These are phyloP conservation scores for Vitis hybrid DNA, from an alignment of 177 flowering plant genomes.

Conservation along the genomic window DNA sequence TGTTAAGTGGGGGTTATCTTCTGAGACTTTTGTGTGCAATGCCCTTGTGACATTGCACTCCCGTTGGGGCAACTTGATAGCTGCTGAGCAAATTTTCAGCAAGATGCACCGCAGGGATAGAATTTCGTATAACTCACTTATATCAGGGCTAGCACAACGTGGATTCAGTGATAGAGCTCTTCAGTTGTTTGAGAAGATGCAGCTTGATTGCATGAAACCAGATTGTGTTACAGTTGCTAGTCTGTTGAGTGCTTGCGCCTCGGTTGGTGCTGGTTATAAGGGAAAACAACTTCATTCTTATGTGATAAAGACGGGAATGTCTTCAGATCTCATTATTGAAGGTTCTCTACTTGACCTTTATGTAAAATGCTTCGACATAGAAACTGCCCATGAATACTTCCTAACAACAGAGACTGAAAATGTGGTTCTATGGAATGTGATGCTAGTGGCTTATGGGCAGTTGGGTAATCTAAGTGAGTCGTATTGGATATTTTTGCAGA, in stretches of 20 bases:
- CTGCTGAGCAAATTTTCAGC: slow-evolving; percentile 43
- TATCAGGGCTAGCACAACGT: slow-evolving; percentile 50
- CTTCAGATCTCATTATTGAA: slow-evolving; percentile 49
- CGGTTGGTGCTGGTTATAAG: slow-evolving; percentile 30
- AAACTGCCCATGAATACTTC: slow-evolving; percentile 46
- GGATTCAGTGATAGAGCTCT: slow-evolving; percentile 44
- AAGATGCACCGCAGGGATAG: slow-evolving; percentile 39
- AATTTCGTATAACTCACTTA: slow-evolving; percentile 51
- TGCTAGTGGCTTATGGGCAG: slow-evolving; percentile 61
- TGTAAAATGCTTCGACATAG: slow-evolving; percentile 50
- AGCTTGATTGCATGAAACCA: slow-evolving; percentile 37
- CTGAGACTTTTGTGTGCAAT: slow-evolving; percentile 52
- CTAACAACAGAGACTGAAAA: slow-evolving; percentile 38
- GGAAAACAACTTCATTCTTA: slow-evolving; percentile 53
- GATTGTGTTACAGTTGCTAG: slow-evolving; percentile 53
- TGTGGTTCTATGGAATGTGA: slow-evolving; percentile 64
- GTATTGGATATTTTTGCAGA: slow-evolving; percentile 30
- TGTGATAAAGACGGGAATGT: slow-evolving; percentile 48
- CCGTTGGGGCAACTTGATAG: slow-evolving; percentile 29
- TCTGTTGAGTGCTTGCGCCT: slow-evolving; percentile 46
- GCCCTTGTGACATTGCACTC: slow-evolving; percentile 53
- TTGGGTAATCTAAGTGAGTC: slow-evolving; percentile 38
- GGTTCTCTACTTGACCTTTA: slow-evolving; percentile 66
- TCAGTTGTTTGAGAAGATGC: slow-evolving; percentile 46
- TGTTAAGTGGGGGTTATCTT: slow-evolving; percentile 43